Conservation (phyloP, 129 eudicot species). For the Ambrosia artemisiifolia region DNA sequence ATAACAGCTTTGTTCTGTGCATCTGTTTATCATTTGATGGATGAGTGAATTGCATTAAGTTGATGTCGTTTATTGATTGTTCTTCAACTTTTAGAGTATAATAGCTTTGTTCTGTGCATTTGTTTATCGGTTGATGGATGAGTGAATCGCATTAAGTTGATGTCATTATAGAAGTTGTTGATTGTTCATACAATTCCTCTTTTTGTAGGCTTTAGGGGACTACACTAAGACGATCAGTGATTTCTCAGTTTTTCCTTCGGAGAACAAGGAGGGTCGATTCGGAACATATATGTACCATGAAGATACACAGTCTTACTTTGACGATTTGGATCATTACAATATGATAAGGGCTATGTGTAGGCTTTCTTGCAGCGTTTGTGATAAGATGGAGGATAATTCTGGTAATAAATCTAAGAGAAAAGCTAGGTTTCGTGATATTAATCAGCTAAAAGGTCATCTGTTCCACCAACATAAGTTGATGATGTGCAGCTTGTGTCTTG, state of each 20-base stretch:
- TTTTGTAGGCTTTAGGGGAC: constrained; percentile 87
- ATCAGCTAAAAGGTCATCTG: constrained; percentile 87
- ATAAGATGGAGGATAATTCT: constrained; percentile 53
- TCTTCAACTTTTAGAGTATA: not conserved
- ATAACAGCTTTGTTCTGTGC: not conserved
- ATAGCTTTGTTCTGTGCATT: not conserved
- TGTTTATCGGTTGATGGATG: not conserved
- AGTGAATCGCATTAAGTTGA: too few species aligned
- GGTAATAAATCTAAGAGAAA: constrained; percentile 56
- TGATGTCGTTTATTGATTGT: not conserved
- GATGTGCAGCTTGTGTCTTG: constrained; percentile 94
- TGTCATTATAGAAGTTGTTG: not conserved
- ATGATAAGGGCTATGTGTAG: constrained; percentile 97
- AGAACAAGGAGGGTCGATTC: constrained; percentile 63
- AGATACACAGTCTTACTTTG: constrained; percentile 89
- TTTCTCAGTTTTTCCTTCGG: constrained; percentile 62
- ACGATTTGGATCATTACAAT: constrained; percentile 87
- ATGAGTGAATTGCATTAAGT: not conserved
- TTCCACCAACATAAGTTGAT: constrained; percentile 67
- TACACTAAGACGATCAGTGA: constrained; percentile 67
- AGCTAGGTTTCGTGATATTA: constrained; percentile 69
- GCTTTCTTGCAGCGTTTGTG: constrained; percentile 91
- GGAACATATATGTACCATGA: constrained; percentile 90
- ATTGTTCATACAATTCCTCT: not conserved
- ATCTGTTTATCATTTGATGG: not conserved